Base-by-base conservation (phyloP, 768 basidiomycete genomes). In the Suillus variegatus region DNA sequence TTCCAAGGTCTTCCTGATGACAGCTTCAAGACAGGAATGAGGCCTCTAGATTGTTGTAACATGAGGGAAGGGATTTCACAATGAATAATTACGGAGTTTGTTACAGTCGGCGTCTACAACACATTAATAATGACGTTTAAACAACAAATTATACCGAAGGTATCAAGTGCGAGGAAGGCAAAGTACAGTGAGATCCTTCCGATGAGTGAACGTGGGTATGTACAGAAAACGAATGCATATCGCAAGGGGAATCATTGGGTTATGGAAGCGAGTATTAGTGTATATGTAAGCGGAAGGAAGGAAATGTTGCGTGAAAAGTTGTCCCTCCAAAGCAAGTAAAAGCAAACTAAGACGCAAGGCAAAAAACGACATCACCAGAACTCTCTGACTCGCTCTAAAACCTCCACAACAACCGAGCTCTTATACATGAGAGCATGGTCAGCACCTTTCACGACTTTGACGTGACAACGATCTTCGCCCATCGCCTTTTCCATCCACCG, bases 361-460 rank as follows among this genome's bases (percentile, higher is more conserved):
- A 46, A 52, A 12, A 47, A 51, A 22, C 46, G 46, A 57, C 25
- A 65, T 78, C 68, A 77, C 88, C 88, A 89, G 65, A 81, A 86
- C 62, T 85, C 83, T 65, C 85, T 78, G 47, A 91, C 78, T 66
- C 84, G 82, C 76, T 95, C 94, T 52, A 95, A 78, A 41, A 92
- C 91, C 68, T 95, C 94, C 35, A 95, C 87, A 61, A 95, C 92
- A 40, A 95, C 92, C 64, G 85, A 84, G 74, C 91, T 92, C 74
- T 89, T 90, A 78, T 95, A 97, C 93, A 99, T 94, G 62, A 99
- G 82, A 60, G 88, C 90, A 76, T 99, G 97, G 70, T 95, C 95
- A 22, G 93, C 96, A 44, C 93, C 93, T 71, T 86, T 88, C 62
- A 96, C 88, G 49, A 97, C 88, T 71, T 89, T 86, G 44, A 99